Percentiles rank a stretch among this genome's conserved stretches.
phyloP scores from a whole-genome alignment of 164 flowering plant genomes.

The Saururus chinensis region DNA sequence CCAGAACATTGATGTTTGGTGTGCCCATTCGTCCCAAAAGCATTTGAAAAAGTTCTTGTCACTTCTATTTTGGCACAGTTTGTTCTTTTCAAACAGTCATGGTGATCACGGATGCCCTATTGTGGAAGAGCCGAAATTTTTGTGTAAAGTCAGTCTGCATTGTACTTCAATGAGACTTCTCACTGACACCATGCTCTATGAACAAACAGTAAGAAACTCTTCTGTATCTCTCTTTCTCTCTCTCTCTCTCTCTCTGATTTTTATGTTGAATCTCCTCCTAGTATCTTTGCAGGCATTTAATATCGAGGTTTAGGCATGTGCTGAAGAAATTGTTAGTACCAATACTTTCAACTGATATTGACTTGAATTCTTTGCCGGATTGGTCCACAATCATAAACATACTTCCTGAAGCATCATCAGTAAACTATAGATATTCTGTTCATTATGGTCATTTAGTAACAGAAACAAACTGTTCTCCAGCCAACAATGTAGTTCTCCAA shows the following conservation, averaged over 20 bases:
- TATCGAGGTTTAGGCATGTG: slow-evolving; percentile 38
- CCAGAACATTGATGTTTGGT: slow-evolving; percentile 75
- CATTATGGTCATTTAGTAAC: slow-evolving; percentile 5
- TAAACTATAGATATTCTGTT: slow-evolving; percentile 3
- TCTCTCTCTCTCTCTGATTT: background rate
- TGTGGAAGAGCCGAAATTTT: slow-evolving; percentile 4
- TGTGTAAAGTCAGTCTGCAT: slow-evolving; percentile 23
- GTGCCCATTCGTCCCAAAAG: slow-evolving; percentile 51
- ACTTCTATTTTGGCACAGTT: slow-evolving; percentile 26
- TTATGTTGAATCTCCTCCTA: slow-evolving; percentile 27
- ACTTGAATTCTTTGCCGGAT: slow-evolving; percentile 32
- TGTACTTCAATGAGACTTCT: slow-evolving; percentile 53
- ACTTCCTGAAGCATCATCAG: slow-evolving; percentile 23
- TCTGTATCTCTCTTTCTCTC: background rate
- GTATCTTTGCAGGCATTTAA: slow-evolving; percentile 72
- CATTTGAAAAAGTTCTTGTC: slow-evolving; percentile 57
- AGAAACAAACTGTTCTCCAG: slow-evolving; percentile 4
- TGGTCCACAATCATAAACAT: slow-evolving; percentile 36
- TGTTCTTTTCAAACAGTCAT: slow-evolving; percentile 15
- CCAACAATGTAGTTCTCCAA: background rate
- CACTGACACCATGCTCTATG: slow-evolving; percentile 44
- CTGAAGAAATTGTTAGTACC: slow-evolving; percentile 35
- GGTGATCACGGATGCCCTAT: slow-evolving; percentile 3
- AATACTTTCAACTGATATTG: slow-evolving; percentile 10
- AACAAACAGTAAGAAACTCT: slow-evolving; percentile 53